phyloP scores from a whole-genome alignment of 768 basidiomycete species.

The Leucosporidium scottii region DNA sequence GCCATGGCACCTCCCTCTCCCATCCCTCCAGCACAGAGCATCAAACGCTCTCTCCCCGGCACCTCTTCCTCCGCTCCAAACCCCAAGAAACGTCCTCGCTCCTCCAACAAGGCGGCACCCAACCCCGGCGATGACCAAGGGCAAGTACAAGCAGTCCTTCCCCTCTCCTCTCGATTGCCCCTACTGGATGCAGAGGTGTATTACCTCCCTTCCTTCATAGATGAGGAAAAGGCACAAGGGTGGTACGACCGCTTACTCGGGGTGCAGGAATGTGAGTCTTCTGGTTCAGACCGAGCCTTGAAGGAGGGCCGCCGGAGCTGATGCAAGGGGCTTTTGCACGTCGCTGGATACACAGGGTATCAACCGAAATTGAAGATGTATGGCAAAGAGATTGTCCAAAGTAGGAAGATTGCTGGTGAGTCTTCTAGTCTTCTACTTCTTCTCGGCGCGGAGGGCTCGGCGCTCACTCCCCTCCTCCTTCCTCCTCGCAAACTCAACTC shows the following conservation, averaged over 20 bases:
- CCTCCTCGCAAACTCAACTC: too few species aligned
- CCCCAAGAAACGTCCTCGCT: neutral
- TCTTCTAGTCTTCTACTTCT: too few species aligned
- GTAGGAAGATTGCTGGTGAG: slow-evolving; percentile 41
- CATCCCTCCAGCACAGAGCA: neutral
- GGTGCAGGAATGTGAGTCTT: slow-evolving; percentile 42
- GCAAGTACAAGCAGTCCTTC: too few species aligned
- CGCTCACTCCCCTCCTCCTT: neutral
- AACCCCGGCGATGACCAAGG: neutral
- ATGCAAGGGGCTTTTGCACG: too few species aligned
- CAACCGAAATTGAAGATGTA: slow-evolving; percentile 47
- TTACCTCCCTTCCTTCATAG: slow-evolving; percentile 40
- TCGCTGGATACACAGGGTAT: slow-evolving; percentile 42
- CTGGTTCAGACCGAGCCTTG: too few species aligned
- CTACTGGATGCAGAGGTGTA: slow-evolving; percentile 30
- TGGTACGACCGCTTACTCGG: slow-evolving; percentile 42
- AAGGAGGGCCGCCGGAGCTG: too few species aligned
- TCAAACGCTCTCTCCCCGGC: too few species aligned
- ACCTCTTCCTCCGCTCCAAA: neutral
- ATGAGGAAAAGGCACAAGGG: slow-evolving; percentile 31
- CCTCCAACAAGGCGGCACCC: neutral
- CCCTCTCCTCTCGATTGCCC: neutral
- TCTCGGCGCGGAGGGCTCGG: too few species aligned
- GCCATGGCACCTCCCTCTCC: too few species aligned
- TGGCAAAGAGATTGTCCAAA: slow-evolving; percentile 44